Evolutionary conservation across 2,329 filamentous ascomycete genomes (phyloP), one percentile per base, ranked within the genome.

Genomic region (Pseudogymnoascus sp.): DNA sequence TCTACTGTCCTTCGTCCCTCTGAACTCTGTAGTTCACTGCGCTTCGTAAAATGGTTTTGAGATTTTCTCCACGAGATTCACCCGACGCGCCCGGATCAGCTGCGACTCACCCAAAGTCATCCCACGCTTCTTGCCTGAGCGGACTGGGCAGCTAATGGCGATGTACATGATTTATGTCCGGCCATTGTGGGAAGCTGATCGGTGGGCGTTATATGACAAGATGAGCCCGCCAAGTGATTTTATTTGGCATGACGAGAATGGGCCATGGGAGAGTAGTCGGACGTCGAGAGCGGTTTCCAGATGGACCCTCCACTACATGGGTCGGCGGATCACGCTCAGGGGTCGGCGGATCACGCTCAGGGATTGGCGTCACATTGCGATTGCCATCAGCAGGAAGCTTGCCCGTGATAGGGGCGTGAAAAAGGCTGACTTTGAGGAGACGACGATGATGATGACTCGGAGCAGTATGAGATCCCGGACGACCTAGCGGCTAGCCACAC

Each of bases 401-500:
- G 58, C 35, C 33, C n/a, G 58, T 21, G 33, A 59, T 24, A n/a
- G 35, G 36, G 29, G 29, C 31, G 58, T 24, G 24, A 40, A 40
- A 9, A 31, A 36, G 50, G 50, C 50, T 24, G 58, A 59, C 58
- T 59, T 59, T 29, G 35, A 59, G 33, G 5, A 59, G 58, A 17
- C 24, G 33, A 59, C 6, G 35, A 59, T 26, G 15, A 35, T 17
- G 36, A 59, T 24, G 21, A 59, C 24, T 17, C 58, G 21, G 58
- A 59, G 10, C 33, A 26, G 33, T 59, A 59, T 10, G 35, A 59
- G 58, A 29, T 59, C 24, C 33, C 33, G 3, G 58, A 59, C n/a
- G 35, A 59, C 35, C 58, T 59, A n/a, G 58, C 58, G 10, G 58
- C 58, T 29, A 37, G 15, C 35, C 58, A 59, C 58, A 59, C 58